A percentile compares a stretch with the other conserved stretches of the same genome.
Evolutionary conservation across 2,329 filamentous ascomycete genomes (phyloP).

Genomic region (Fusarium pininemorale): DNA sequence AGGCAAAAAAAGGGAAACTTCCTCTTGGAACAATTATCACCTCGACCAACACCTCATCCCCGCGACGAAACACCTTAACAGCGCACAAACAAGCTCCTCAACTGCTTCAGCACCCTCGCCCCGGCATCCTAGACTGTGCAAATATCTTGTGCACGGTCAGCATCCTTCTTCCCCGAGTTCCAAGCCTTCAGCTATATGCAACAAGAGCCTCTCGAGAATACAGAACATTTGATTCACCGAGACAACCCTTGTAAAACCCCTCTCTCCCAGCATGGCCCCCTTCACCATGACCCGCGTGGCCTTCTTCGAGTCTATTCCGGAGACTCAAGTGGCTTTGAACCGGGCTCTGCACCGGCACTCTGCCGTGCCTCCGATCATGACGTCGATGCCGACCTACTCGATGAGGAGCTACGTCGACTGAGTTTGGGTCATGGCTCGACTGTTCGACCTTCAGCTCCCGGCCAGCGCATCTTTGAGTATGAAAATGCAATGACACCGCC

Average conservation of each 20-base stretch:
- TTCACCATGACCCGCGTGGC: constrained; percentile 54
- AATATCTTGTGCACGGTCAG: constrained; percentile 59
- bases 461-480: constrained; percentile 67
- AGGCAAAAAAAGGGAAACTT: constrained; percentile 39
- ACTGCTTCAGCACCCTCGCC: constrained; percentile 2
- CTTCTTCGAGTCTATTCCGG: constrained; percentile 46
- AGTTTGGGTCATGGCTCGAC: constrained; percentile 49
- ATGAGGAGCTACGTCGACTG: constrained; percentile 63
- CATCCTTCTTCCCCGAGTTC: constrained; percentile 46
- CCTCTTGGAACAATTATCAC: constrained; percentile 30
- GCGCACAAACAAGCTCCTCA: constrained; percentile 9
- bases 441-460: constrained; percentile 49
- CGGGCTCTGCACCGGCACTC: constrained; percentile 46
- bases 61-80: constrained; percentile 29
- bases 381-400: constrained; percentile 56
- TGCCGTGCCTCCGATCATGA: constrained; percentile 43
- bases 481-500: constrained; percentile 65
- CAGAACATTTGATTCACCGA: constrained; percentile 53
- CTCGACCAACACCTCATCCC: constrained; percentile 17
- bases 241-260: constrained; percentile 47
- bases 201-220: constrained; percentile 62
- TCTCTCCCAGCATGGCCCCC: constrained; percentile 67
- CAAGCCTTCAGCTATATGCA: constrained; percentile 69
- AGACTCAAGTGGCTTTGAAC: constrained; percentile 50
- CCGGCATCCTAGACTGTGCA: constrained; percentile 59